Base-by-base conservation (phyloP, 2,329 filamentous ascomycete species). In the Colletotrichum truncatum region DNA sequence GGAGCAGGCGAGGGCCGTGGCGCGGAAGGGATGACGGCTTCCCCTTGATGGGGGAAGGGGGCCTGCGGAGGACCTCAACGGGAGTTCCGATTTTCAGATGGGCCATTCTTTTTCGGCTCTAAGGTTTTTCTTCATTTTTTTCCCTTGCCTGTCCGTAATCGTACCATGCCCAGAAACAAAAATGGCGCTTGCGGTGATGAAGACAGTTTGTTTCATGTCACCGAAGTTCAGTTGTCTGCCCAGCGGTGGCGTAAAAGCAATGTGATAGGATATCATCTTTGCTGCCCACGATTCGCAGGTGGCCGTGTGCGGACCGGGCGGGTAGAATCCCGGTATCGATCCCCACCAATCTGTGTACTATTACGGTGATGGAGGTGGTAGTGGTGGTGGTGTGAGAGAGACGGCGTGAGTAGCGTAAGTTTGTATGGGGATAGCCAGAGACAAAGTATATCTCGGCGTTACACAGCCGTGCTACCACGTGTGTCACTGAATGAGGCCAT, bases 381-480 rank as follows among this genome's bases (percentile, higher is more conserved):
- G 52, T 46, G 41, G n/a, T 52, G 32, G 38, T 55, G 52, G 54
- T 48, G 54, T 57, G 28, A 57, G 30, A 38, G 28, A 36, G 28
- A 34, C 41, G 21, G 41, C 43, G 30, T 48, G 41, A 32, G 18
- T 34, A 34, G 32, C 49, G 49, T 39, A 23, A 39, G 14, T 10
- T 10, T 43, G 11, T 7, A 36, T 12, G 48, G 18, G 28, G 48
- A 36, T 18, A 45, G 10, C n/a, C 30, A 32, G 11, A 57, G n/a
- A 36, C 28, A 62, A 28, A 56, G 52, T 57, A 26, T 58, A 46
- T 28, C 38, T 46, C 32, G 49, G 41, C 41, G 43, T 45, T 65
- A 36, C 57, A 62, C 49, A 56, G 49, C 49, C 57, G 62, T 62
- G 48, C 57, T 62, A 28, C 62, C 62, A 65, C 62, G 62, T 65